A percentile compares a stretch with the other conserved stretches of the same genome.
These are phyloP conservation scores for Epichloe baconii DNA, from an alignment of 2,329 filamentous ascomycete genomes.

Conservation along the genomic window DNA sequence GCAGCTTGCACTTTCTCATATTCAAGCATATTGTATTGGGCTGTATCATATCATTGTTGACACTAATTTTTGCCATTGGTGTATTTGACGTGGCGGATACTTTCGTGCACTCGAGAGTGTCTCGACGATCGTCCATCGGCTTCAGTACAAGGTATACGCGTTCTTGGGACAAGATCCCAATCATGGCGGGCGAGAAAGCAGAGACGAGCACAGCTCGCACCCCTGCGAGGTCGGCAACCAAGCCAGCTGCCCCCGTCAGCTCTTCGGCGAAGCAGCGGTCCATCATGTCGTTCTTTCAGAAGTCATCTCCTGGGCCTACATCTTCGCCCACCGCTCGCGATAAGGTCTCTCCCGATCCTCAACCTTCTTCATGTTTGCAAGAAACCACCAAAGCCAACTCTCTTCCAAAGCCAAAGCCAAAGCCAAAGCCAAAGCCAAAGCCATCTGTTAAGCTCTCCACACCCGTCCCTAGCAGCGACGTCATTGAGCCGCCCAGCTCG, in stretches of 20 bases:
- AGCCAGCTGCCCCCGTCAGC: conserved; percentile 8
- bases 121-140: not conserved
- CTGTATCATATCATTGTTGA: not conserved
- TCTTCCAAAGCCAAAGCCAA: conserved; percentile 24
- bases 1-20: not conserved
- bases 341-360: conserved; percentile 20
- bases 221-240: conserved; percentile 2
- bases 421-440: conserved; percentile 24
- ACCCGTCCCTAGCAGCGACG: conserved; percentile 72
- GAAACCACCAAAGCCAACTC: conserved; percentile 30
- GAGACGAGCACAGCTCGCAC: conserved; percentile 3
- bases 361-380: conserved; percentile 22
- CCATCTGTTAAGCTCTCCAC: conserved; percentile 39
- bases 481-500: conserved; percentile 51
- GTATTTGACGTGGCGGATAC: not conserved
- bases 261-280: conserved; percentile 28
- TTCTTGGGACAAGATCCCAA: not conserved
- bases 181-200: conserved; percentile 5
- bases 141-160: not conserved
- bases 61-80: not conserved
- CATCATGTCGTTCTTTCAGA: conserved; percentile 32
- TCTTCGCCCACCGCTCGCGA: conserved; percentile 19
- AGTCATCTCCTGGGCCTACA: conserved; percentile 23
- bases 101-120: not conserved
- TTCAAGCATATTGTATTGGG: not conserved